These are phyloP conservation scores for Trichosporon ovoides DNA, from an alignment of 1,284 basidiomycete species.

Conservation along the genomic window DNA sequence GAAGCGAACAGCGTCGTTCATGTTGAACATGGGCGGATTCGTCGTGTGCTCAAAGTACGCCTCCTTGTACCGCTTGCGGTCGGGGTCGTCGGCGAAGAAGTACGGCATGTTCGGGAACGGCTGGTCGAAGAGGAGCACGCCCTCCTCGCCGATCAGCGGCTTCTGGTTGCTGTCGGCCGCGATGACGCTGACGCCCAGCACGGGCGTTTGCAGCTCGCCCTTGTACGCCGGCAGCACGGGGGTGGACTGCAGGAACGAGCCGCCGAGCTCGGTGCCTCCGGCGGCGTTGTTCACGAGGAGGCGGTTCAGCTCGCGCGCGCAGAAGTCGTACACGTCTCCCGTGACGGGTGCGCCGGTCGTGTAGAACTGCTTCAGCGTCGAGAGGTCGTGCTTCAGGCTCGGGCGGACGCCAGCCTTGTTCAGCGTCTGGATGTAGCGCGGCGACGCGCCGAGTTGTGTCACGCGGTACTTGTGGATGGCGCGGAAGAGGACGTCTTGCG, in stretches of 20 bases:
- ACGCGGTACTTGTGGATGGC: slow-evolving; percentile 33
- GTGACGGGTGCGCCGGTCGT: slow-evolving; percentile 40
- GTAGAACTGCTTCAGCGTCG: slow-evolving; percentile 31
- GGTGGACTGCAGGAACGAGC: slow-evolving; percentile 29
- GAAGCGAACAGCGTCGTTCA: slow-evolving; percentile 22
- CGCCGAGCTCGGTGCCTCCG: slow-evolving; percentile 42
- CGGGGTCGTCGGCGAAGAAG: slow-evolving; percentile 26
- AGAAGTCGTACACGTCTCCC: slow-evolving; percentile 27
- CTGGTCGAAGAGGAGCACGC: slow-evolving; percentile 33
- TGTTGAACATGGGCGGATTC: slow-evolving; percentile 24
- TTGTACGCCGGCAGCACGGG: slow-evolving; percentile 34
- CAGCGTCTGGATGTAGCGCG: slow-evolving; percentile 31
- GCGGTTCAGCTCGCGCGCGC: slow-evolving; percentile 17
- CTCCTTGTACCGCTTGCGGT: slow-evolving; percentile 39
- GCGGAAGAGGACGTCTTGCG: slow-evolving; percentile 28
- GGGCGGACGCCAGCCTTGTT: slow-evolving; percentile 19
- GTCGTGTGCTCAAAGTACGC: slow-evolving; percentile 38
- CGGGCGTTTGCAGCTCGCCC: slow-evolving; percentile 36
- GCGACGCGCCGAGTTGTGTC: slow-evolving; percentile 34
- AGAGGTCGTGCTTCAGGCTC: slow-evolving; percentile 20
- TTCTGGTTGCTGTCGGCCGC: slow-evolving; percentile 18
- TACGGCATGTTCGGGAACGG: slow-evolving; percentile 44
- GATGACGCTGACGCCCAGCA: slow-evolving; percentile 36
- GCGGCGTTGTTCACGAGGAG: slow-evolving; percentile 32
- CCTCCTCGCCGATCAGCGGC: slow-evolving; percentile 24